phyloP scores from a whole-genome alignment of 192 early-diverging fungal species.

The Chytriomyces sp. region DNA sequence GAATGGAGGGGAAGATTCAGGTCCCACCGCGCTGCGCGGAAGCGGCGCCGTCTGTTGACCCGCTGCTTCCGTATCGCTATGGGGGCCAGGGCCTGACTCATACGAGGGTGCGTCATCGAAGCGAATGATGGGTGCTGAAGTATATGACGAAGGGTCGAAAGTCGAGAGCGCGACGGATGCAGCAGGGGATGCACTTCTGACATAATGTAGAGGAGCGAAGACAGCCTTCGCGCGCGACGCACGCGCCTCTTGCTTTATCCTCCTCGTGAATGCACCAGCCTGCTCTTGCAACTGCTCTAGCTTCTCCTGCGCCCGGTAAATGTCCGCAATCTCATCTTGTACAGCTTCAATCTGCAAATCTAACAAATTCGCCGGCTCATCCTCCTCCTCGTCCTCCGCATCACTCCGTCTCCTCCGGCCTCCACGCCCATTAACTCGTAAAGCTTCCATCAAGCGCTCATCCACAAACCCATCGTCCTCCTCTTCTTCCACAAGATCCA shows the following conservation, averaged over 20 bases:
- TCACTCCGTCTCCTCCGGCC: background rate
- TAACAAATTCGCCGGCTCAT: background rate
- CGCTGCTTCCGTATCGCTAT: no score
- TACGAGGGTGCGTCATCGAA: no score
- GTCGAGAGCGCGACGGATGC: background rate
- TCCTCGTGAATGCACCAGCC: background rate
- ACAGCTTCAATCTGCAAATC: background rate
- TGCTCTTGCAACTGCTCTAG: background rate
- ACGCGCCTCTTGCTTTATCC: background rate
- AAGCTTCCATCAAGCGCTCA: background rate
- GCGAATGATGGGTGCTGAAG: no score
- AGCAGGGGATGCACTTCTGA: background rate
- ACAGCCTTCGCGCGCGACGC: no score
- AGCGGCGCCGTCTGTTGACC: no score
- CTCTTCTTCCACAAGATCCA: background rate
- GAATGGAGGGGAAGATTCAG: background rate
- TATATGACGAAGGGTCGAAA: background rate
- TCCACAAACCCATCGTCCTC: background rate
- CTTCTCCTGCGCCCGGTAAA: background rate
- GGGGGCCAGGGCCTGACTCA: no score
- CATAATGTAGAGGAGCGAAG: no score
- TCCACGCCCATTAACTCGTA: background rate
- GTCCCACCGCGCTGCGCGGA: no score
- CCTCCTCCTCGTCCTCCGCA: background rate
- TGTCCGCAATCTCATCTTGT: background rate